A percentile compares a stretch with the other conserved stretches of the same genome.
Evolutionary conservation across 495 filamentous ascomycete genomes (phyloP).

Genomic region (Annulohypoxylon stygium): DNA sequence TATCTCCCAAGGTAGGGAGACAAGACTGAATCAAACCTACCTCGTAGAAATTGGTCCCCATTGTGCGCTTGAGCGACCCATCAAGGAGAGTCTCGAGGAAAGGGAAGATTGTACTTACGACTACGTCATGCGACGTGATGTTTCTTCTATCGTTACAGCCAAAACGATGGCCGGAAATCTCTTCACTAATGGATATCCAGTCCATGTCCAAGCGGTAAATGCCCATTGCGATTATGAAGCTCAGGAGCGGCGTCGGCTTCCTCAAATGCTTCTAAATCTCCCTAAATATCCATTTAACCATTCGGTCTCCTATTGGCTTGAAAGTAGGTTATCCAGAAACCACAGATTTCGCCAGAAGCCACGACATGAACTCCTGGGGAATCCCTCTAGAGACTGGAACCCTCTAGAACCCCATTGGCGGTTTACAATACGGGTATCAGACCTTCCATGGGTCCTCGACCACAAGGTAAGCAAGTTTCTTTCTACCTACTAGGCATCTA

Average conservation of each 20-base stretch:
- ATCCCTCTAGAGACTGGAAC: constrained; percentile 50
- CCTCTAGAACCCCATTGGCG: constrained; percentile 58
- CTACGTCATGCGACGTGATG: neutral
- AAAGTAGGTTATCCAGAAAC: constrained; percentile 55
- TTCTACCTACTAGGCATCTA: no score
- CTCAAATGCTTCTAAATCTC: constrained; percentile 44
- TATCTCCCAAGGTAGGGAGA: neutral
- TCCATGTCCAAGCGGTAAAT: constrained; percentile 39
- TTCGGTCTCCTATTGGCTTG: constrained; percentile 54
- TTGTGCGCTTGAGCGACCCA: constrained; percentile 61
- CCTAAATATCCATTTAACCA: constrained; percentile 60
- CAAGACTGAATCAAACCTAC: neutral
- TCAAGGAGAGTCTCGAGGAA: neutral
- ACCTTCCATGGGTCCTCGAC: constrained; percentile 64
- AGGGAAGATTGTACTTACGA: neutral
- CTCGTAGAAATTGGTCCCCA: constrained; percentile 71
- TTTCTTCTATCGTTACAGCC: neutral
- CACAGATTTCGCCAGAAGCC: constrained; percentile 52
- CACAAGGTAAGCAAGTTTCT: constrained; percentile 49
- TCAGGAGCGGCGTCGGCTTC: no score
- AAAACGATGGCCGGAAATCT: neutral
- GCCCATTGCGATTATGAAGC: neutral
- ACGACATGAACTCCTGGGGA: constrained; percentile 63
- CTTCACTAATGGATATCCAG: constrained; percentile 38
- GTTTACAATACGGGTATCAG: constrained; percentile 50